A percentile compares a stretch with the other conserved stretches of the same genome.
phyloP scores from a whole-genome alignment of 345 rosid species.

The Gossypium bickii region DNA sequence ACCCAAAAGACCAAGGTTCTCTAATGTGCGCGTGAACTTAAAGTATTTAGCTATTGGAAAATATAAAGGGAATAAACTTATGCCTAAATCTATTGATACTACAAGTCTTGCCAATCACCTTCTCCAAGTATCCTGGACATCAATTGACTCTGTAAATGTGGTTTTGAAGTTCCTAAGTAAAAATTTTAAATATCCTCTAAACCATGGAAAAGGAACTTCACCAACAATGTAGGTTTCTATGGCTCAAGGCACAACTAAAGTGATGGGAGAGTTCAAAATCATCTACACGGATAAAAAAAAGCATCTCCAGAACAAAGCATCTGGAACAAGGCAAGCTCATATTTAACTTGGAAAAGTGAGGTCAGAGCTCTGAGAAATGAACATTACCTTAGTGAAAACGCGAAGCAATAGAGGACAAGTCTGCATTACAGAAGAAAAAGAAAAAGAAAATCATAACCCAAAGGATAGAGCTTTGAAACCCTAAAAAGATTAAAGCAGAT shows the following conservation, averaged over 20 bases:
- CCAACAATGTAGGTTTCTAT: background rate
- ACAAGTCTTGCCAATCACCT: background rate
- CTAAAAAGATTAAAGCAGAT: background rate
- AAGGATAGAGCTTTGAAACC: background rate
- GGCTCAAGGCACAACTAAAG: background rate
- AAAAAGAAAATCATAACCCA: background rate
- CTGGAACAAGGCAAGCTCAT: background rate
- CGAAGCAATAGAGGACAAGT: conserved; percentile 93
- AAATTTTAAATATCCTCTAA: background rate
- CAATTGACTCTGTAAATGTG: background rate
- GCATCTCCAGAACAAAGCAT: background rate
- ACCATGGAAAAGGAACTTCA: background rate
- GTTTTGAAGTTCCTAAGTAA: background rate
- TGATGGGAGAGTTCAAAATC: background rate
- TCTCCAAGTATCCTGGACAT: background rate
- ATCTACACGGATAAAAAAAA: background rate
- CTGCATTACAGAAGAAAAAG: conserved; percentile 37
- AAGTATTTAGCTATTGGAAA: background rate
- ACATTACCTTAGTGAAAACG: conserved; percentile 84
- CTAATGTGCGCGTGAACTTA: background rate
- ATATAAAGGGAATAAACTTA: background rate
- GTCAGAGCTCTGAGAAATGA: background rate
- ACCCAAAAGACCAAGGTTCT: background rate
- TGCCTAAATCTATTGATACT: background rate
- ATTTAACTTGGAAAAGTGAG: background rate